Evolutionary conservation across 1,139 yeast species (phyloP).

Genomic region (Geotrichum phurueaensis): DNA sequence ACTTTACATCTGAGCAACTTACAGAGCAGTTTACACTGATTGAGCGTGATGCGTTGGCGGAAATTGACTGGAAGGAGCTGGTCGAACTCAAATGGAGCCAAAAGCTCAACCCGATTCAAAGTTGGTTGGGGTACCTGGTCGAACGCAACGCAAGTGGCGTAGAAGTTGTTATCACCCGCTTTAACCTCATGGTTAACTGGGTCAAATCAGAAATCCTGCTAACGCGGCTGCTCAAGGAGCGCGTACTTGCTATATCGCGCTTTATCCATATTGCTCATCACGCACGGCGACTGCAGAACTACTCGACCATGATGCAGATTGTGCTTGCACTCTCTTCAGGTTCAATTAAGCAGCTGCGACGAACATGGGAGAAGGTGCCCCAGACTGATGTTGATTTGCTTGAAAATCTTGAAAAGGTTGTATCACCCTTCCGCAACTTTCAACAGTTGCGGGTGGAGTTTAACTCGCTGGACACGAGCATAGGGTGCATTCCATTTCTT

Average conservation of each 20-base stretch:
- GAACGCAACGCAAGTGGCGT: conserved; percentile 61
- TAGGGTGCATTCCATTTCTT: conserved; percentile 85
- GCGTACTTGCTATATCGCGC: conserved; percentile 64
- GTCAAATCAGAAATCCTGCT: conserved; percentile 78
- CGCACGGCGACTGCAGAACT: conserved; percentile 61
- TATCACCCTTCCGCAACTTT: conserved; percentile 63
- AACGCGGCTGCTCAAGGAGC: conserved; percentile 52
- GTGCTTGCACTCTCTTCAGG: conserved; percentile 76
- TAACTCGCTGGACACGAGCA: conserved; percentile 51
- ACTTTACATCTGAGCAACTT: conserved; percentile 57
- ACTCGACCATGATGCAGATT: conserved; percentile 80
- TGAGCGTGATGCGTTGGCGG: conserved; percentile 76
- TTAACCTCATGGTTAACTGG: conserved; percentile 86
- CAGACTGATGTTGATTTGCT: conserved; percentile 42
- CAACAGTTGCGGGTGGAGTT: conserved; percentile 57
- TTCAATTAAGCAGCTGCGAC: conserved; percentile 49
- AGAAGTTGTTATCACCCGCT: conserved; percentile 78
- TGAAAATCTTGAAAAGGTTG: conserved; percentile 42
- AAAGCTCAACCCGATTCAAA: conserved; percentile 60
- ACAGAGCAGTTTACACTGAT: conserved; percentile 80
- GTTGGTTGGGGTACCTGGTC: conserved; percentile 77
- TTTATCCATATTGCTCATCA: conserved; percentile 81
- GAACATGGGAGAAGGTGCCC: conserved; percentile 66
- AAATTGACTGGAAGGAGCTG: conserved; percentile 88
- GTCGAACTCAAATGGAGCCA: conserved; percentile 72